Percentiles rank a stretch among this genome's conserved stretches.
Conservation (phyloP, 2,329 filamentous ascomycete species). For the Hymenoscyphus albidus region DNA sequence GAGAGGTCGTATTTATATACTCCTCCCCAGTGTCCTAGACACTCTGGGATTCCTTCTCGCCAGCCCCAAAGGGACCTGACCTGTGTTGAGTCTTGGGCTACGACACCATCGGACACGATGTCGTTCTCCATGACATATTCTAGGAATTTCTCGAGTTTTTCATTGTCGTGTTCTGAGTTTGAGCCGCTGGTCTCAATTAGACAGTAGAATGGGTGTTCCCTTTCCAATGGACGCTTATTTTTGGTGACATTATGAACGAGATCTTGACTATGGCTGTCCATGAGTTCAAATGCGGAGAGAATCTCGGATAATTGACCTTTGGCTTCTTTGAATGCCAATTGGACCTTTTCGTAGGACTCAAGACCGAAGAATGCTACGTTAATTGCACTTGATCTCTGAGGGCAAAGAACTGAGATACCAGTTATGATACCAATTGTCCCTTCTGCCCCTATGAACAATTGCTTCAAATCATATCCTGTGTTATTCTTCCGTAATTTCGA, state of each 20-base stretch:
- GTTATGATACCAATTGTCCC: constrained; percentile 95
- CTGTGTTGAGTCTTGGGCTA: constrained; percentile 93
- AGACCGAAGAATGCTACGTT: constrained; percentile 95
- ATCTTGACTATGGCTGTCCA: constrained; percentile 81
- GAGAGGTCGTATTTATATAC: constrained; percentile 99
- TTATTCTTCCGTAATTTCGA: constrained; percentile 94
- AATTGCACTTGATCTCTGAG: constrained; percentile 78
- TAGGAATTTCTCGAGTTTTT: constrained; percentile 85
- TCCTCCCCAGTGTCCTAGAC: constrained; percentile 82
- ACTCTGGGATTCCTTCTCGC: constrained; percentile 90
- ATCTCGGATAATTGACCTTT: constrained; percentile 92
- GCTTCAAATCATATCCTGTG: constrained; percentile 95
- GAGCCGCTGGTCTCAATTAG: constrained; percentile 94
- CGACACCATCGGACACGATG: constrained; percentile 82
- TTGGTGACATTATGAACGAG: constrained; percentile 71
- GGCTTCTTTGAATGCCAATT: constrained; percentile 80
- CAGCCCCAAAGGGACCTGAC: constrained; percentile 81
- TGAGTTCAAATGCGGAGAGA: constrained; percentile 93
- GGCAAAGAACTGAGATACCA: constrained; percentile 82
- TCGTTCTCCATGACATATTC: constrained; percentile 87
- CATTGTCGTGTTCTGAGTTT: constrained; percentile 87
- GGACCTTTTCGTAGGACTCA: constrained; percentile 84
- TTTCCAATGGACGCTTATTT: constrained; percentile 76
- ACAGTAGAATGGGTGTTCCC: constrained; percentile 89
- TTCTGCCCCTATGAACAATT: constrained; percentile 93